Evolutionary conservation across 208 protist species (phyloP).

Genomic region (Crithidia mellificae): DNA sequence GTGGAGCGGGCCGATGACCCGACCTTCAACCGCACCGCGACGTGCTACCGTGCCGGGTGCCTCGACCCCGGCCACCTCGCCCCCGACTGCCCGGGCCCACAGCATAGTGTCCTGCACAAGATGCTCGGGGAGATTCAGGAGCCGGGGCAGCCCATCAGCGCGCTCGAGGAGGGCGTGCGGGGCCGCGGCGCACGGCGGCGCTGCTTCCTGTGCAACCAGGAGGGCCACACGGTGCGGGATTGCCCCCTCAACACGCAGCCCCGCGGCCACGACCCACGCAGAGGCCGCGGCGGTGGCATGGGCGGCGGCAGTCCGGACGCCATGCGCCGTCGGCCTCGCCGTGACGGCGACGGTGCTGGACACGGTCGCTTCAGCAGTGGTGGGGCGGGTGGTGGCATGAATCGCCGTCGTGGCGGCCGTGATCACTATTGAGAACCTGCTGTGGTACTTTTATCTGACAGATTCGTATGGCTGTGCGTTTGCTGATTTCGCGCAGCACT

Average conservation of each 20-base stretch:
- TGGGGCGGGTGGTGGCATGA: not conserved
- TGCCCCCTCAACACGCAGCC: slow-evolving; percentile 72
- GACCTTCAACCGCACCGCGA: slow-evolving; percentile 72
- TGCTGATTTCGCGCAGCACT: not conserved
- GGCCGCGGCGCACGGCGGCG: slow-evolving; percentile 37
- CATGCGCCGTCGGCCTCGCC: slow-evolving; percentile 24
- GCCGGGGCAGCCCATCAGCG: slow-evolving; percentile 59
- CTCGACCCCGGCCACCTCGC: slow-evolving; percentile 87
- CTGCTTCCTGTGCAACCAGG: slow-evolving; percentile 83
- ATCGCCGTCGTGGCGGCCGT: slow-evolving; percentile 27
- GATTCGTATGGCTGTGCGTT: not conserved
- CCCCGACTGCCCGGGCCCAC: slow-evolving; percentile 75
- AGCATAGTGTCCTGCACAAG: slow-evolving; percentile 67
- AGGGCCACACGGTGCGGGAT: slow-evolving; percentile 74
- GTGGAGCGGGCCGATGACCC: slow-evolving; percentile 70
- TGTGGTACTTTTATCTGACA: not conserved
- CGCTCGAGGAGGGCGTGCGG: slow-evolving; percentile 47
- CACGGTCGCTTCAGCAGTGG: not conserved
- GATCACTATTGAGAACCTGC: slow-evolving; percentile 18
- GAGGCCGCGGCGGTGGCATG: slow-evolving; percentile 9
- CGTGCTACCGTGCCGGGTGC: slow-evolving; percentile 78
- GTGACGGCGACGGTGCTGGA: slow-evolving; percentile 16
- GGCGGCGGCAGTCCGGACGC: slow-evolving; percentile 10
- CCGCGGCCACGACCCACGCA: slow-evolving; percentile 30
- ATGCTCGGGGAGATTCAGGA: slow-evolving; percentile 69